These are phyloP conservation scores for Moricandia arvensis DNA, from an alignment of 345 rosid species.

Conservation along the genomic window DNA sequence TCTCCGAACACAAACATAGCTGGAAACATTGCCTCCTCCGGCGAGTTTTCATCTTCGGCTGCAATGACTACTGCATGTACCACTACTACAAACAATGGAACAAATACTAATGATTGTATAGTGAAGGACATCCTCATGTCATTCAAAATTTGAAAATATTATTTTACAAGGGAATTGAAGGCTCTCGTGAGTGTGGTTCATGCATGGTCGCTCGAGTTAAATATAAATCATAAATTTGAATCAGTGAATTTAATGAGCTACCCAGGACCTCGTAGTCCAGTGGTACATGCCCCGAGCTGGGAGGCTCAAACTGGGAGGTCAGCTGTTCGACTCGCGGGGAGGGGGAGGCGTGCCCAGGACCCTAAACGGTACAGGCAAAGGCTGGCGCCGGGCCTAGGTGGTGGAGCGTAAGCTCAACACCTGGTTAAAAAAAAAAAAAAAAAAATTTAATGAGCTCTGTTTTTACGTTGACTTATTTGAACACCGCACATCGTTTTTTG, in stretches of 20 bases:
- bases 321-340: too few species aligned
- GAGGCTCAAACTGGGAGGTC: too few species aligned
- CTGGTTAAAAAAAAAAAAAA: too few species aligned
- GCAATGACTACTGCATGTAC: background rate
- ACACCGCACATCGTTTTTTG: background rate
- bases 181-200: background rate
- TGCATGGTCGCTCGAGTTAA: constrained; percentile 3
- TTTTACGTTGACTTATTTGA: background rate
- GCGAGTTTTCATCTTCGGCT: constrained; percentile 8
- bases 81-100: background rate
- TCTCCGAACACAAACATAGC: constrained; percentile 90
- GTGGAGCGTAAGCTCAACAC: too few species aligned
- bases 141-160: background rate
- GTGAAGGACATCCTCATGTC: background rate
- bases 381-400: too few species aligned
- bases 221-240: background rate
- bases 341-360: too few species aligned
- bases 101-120: background rate
- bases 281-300: too few species aligned
- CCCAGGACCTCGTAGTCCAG: too few species aligned
- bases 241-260: background rate
- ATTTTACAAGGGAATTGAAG: background rate
- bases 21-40: constrained; percentile 39
- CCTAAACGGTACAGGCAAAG: too few species aligned
- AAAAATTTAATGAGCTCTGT: background rate